phyloP scores from a whole-genome alignment of 2,329 filamentous ascomycete genomes.

The Fusarium armeniacum region DNA sequence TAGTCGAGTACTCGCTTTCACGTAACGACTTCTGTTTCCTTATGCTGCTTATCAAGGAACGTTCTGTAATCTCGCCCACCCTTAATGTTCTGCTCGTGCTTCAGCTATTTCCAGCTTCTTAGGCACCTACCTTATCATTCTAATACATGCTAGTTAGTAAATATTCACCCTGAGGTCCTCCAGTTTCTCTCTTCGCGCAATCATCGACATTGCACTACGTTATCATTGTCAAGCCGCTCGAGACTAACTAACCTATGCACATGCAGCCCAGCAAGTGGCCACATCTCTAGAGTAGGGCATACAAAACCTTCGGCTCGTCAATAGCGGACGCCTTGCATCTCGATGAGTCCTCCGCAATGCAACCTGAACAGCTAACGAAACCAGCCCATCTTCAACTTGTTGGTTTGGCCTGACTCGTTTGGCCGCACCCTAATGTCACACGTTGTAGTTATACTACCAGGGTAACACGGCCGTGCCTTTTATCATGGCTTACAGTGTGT shows the following conservation, averaged over 20 bases:
- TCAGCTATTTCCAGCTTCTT: not conserved
- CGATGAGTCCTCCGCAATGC: constrained; percentile 25
- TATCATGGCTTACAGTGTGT: not conserved
- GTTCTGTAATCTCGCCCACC: not conserved
- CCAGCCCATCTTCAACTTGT: constrained; percentile 3
- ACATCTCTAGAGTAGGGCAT: constrained; percentile 14
- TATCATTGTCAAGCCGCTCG: constrained; percentile 21
- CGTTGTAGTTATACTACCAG: constrained; percentile 14
- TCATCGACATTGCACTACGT: constrained; percentile 30
- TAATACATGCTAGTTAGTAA: not conserved
- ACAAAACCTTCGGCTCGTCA: constrained; percentile 17
- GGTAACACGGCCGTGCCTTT: constrained; percentile 5
- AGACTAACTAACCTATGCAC: constrained; percentile 21
- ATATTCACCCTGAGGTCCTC: constrained; percentile 11
- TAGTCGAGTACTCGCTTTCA: not conserved
- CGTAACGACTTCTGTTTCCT: not conserved
- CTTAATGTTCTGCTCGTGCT: not conserved
- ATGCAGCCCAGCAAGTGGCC: constrained; percentile 23
- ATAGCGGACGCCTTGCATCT: constrained; percentile 13
- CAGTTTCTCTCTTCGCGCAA: constrained; percentile 22
- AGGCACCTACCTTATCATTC: not conserved
- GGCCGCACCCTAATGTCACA: constrained; percentile 8
- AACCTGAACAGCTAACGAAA: constrained; percentile 12
- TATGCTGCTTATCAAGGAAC: not conserved
- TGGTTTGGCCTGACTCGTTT: constrained; percentile 12